Base-by-base conservation (phyloP, 768 basidiomycete genomes). In the Exsudoporus frostii region DNA sequence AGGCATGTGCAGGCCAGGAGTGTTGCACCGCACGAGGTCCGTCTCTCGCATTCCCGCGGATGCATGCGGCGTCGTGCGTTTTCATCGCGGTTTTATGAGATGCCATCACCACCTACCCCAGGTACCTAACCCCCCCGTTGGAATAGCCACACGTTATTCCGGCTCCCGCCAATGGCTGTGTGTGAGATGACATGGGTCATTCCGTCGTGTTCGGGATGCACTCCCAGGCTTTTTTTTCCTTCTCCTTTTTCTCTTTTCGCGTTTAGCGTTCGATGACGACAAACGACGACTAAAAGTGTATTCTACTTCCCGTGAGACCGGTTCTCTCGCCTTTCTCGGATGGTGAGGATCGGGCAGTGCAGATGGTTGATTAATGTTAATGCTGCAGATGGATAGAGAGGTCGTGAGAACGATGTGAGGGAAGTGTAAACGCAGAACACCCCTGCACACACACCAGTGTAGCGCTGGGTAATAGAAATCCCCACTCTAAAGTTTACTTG, bases 31-130 rank as follows among this genome's bases (percentile, higher is more conserved):
- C 27, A 27, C 19, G 20, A 10, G 41, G 36, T 37, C 24, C 27
- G 32, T 24, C 38, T 37, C 54, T 19, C 33, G 17, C 29, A 51
- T 8, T 32, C 51, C 56, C 56, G 55, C 48, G 33, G 41, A 37
- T 43, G 8, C n/a, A 10, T 33, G 20, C 9, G 17, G 19, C 17
- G 34, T 14, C 19, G 39, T 27, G 11, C 22, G n/a, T 43, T 20
- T 22, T 25, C 19, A 37, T 48, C 9, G 6, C 19, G 15, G 3
- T 33, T 20, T 5, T 7, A 7, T 14, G 25, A 30, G 38, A 17
- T 27, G 34, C 20, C 34, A 32, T 36, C 19, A 20, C 27, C 17
- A 33, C 4, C 22, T 7, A 5, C 8, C 15, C 34, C 32, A 15
- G 10, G 33, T 14, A 17, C 40, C 36, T 17, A 39, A 4, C 11